A percentile compares a stretch with the other conserved stretches of the same genome.
These are phyloP conservation scores for Saccharomyces hybrid DNA, from an alignment of 1,139 yeast genomes.

Conservation along the genomic window DNA sequence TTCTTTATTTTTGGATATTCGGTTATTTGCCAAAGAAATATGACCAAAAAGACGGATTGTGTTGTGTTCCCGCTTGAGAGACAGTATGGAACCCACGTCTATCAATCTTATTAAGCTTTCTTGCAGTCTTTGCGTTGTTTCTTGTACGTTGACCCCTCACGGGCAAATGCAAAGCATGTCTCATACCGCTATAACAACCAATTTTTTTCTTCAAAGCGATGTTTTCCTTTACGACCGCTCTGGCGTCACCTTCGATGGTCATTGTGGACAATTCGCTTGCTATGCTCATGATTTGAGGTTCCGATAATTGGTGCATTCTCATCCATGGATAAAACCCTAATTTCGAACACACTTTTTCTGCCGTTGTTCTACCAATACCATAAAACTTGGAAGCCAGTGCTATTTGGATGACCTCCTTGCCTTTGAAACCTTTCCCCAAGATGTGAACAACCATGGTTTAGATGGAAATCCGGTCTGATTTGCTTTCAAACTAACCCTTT, in stretches of 20 bases:
- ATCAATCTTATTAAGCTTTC: slow-evolving; percentile 69
- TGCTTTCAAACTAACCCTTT: neutral
- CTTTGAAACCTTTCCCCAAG: slow-evolving; percentile 64
- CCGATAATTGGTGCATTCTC: slow-evolving; percentile 89
- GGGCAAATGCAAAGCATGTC: slow-evolving; percentile 85
- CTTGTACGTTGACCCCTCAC: slow-evolving; percentile 92
- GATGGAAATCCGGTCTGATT: neutral
- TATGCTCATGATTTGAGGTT: slow-evolving; percentile 76
- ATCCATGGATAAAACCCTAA: slow-evolving; percentile 86
- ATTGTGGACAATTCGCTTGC: slow-evolving; percentile 80
- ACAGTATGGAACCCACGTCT: slow-evolving; percentile 42
- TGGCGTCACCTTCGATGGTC: slow-evolving; percentile 79
- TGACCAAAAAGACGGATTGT: neutral
- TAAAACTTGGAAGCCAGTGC: slow-evolving; percentile 78
- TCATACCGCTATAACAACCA: slow-evolving; percentile 80
- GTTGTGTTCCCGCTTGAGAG: neutral
- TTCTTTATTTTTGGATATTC: neutral
- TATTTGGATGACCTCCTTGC: slow-evolving; percentile 40
- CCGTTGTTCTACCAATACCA: slow-evolving; percentile 72
- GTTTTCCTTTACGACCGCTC: slow-evolving; percentile 69
- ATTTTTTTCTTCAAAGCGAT: slow-evolving; percentile 72
- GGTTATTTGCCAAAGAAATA: neutral
- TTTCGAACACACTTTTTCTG: slow-evolving; percentile 72
- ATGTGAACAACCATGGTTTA: slow-evolving; percentile 61
- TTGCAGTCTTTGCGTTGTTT: slow-evolving; percentile 85